phyloP scores from a whole-genome alignment of 805 yeast species.

The Pichia exigua region DNA sequence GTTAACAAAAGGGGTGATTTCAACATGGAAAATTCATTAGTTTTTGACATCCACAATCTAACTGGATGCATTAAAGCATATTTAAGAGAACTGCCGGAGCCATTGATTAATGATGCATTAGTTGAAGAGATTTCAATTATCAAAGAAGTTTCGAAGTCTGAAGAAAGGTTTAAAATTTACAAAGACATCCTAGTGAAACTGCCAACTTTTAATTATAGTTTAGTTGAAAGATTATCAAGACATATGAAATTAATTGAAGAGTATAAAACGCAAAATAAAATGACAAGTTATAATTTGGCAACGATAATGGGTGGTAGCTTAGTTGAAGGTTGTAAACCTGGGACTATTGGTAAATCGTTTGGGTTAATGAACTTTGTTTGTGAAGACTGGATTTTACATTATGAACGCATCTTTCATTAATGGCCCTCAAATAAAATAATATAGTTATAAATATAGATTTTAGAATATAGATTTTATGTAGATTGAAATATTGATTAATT shows the following conservation, averaged over 20 bases:
- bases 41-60: conserved; percentile 72
- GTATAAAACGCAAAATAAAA: conserved; percentile 62
- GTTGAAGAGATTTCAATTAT: conserved; percentile 47
- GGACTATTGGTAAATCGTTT: conserved; percentile 38
- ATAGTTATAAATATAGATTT: not conserved
- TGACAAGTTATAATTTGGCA: conserved; percentile 85
- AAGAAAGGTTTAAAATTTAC: conserved; percentile 22
- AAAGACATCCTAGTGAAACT: conserved; percentile 28
- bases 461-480: not conserved
- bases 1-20: conserved; percentile 42
- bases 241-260: conserved; percentile 67
- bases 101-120: conserved; percentile 61
- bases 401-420: conserved; percentile 29
- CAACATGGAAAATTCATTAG: conserved; percentile 34
- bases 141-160: conserved; percentile 18
- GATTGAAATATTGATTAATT: no score
- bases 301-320: conserved; percentile 73
- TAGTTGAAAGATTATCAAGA: conserved; percentile 55
- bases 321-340: conserved; percentile 47
- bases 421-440: not conserved
- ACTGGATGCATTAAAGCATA: conserved; percentile 84
- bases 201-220: conserved; percentile 60
- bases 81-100: conserved; percentile 81
- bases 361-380: conserved; percentile 48
- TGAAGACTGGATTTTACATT: conserved; percentile 41